Evolutionary conservation across 2,329 filamentous ascomycete species (phyloP).

Genomic region (Graphiopsis chlorocephala): DNA sequence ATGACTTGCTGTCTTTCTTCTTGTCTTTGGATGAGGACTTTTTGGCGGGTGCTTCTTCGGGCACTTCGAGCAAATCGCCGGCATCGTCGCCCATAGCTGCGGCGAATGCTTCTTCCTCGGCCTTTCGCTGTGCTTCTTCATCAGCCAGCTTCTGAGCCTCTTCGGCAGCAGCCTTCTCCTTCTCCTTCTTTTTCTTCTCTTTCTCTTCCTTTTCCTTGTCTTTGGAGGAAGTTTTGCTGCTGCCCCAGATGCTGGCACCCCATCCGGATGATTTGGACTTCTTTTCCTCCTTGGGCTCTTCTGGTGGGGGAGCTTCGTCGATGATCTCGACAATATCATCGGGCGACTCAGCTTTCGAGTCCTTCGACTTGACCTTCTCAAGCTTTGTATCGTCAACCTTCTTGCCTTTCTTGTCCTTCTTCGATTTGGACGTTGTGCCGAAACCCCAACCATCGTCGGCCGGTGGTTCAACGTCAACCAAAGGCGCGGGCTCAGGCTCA

Average conservation of each 20-base stretch:
- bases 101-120: constrained; percentile 37
- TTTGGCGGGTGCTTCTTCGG: constrained; percentile 28
- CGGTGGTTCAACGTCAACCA: constrained; percentile 24
- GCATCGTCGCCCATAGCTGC: constrained; percentile 36
- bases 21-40: constrained; percentile 29
- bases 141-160: constrained; percentile 34
- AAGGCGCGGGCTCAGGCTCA: constrained; percentile 6
- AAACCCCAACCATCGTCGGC: constrained; percentile 31
- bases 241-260: constrained; percentile 30
- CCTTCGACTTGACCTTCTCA: constrained; percentile 35
- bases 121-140: constrained; percentile 29
- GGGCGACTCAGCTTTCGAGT: constrained; percentile 31
- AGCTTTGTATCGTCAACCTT: constrained; percentile 34
- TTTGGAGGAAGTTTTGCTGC: constrained; percentile 33
- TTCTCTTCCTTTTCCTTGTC: constrained; percentile 38
- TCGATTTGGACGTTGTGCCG: constrained; percentile 45
- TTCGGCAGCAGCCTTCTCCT: constrained; percentile 37
- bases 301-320: constrained; percentile 21
- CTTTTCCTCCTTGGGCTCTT: constrained; percentile 41
- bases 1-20: constrained; percentile 26
- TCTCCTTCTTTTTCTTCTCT: constrained; percentile 48
- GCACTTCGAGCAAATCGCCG: constrained; percentile 33
- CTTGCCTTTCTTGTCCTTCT: constrained; percentile 48
- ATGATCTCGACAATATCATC: constrained; percentile 27
- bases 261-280: constrained; percentile 36